Evolutionary conservation across 2,329 filamentous ascomycete genomes (phyloP), one percentile per base, ranked within the genome.

Genomic region (Cryphonectria radicalis): DNA sequence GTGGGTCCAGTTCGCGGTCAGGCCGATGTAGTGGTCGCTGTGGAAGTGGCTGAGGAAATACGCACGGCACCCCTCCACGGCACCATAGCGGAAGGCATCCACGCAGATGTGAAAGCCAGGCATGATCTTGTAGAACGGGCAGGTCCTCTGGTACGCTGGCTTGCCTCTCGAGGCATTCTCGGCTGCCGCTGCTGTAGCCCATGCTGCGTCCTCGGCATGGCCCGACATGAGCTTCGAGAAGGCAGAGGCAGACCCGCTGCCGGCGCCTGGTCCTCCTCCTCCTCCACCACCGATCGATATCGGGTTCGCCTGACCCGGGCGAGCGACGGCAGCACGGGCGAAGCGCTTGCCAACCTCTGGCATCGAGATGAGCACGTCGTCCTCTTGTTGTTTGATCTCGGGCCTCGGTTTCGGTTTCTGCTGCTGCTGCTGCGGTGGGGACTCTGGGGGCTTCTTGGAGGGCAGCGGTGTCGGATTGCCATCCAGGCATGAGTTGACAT

Each of bases 1-100:
- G 79, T 99, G 95, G 55, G 85, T 89, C 96, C 96, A 99, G 43
- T 87, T 93, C 10, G 92, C 90, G 14, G 93, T 96, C 14, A 99
- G 84, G 2, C 96, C 96, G 46, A 98, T 90, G 77, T 99, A 99
- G 79, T 99, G 96, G 79, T 99, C 96, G 77, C 94, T 98, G 81
- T 99, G 96, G 76, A 98, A 99, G 79, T 99, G 96, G 76, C 95
- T 98, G 14, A 99, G 87, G 76, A 99, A 99, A 79, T 99, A 99
- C 1, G 95, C 96, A 68, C 93, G 92, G 79, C 95, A 97, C 0
- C 94, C 95, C 78, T 97, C 88, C 0, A 99, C 93, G 11, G 95
- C 94, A 2, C 96, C 96, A 77, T 98, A 99, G 28, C 95, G 90
- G 78, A 99, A 97, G 0, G 96, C 96, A 80, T 99, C 96, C 0